A percentile compares a stretch with the other conserved stretches of the same genome.
phyloP scores from a whole-genome alignment of 768 basidiomycete species.

The Collybiopsis confluens region DNA sequence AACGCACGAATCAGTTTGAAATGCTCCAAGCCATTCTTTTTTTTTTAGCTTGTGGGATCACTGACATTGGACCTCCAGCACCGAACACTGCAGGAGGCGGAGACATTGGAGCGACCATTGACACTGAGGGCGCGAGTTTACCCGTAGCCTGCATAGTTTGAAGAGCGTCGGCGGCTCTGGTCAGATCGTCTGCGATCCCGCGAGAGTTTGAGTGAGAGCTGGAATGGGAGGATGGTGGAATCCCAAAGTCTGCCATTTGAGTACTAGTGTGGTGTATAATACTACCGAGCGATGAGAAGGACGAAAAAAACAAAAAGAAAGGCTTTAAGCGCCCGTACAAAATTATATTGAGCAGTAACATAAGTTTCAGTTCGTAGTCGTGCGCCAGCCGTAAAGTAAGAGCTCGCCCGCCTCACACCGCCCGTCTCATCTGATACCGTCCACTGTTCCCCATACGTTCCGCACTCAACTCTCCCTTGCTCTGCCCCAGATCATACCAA shows the following conservation, averaged over 20 bases:
- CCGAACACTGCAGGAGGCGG: constrained; percentile 62
- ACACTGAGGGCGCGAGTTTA: constrained; percentile 20
- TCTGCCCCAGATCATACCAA: constrained; percentile 62
- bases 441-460: constrained; percentile 19
- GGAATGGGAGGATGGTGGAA: constrained; percentile 12
- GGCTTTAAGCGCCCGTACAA: too few species aligned
- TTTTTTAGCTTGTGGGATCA: too few species aligned
- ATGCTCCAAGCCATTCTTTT: too few species aligned
- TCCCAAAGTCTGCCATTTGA: constrained; percentile 10
- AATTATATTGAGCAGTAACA: too few species aligned
- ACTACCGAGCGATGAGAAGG: not conserved
- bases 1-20: not conserved
- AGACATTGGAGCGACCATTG: constrained; percentile 27
- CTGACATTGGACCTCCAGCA: constrained; percentile 74
- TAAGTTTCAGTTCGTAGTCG: too few species aligned
- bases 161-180: constrained; percentile 47
- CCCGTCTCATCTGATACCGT: constrained; percentile 1
- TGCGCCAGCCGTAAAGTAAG: too few species aligned
- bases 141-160: constrained; percentile 43
- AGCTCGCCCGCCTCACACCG: not conserved
- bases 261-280: not conserved
- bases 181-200: constrained; percentile 42
- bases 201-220: constrained; percentile 11
- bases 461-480: constrained; percentile 42
- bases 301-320: not conserved